Evolutionary conservation across 345 rosid species (phyloP), one percentile per base, ranked within the genome.

Genomic region (Turritis glabra): DNA sequence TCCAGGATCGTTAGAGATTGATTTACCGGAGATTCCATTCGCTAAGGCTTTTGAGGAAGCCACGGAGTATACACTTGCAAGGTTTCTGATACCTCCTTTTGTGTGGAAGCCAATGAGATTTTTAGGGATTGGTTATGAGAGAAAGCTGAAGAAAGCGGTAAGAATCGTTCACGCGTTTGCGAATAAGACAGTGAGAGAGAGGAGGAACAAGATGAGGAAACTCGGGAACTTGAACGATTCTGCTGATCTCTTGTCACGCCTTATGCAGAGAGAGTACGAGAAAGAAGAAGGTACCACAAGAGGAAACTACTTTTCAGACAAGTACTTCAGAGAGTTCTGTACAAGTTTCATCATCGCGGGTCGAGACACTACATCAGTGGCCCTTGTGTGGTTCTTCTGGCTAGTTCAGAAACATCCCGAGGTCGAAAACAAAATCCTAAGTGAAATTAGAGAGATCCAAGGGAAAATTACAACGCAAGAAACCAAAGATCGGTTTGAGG

Each of bases 21-120:
- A 83, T 60, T 80, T 86, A 32, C 91, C 90, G 1, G 79, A 86
- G 43, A 83, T 87, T 71, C 90, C 85, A 13, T 92, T 92, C 32
- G 90, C 89, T 19, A 90, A 80, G 76, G 93, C 98, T 14, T 92
- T 90, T 46, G 95, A 92, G 79, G 85, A 84, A 57, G 92, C 98
- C 29, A 90, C 95, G 0, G 93, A 90, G 67, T 58, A 86, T 21
- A 78, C 86, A 62, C 52, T 90, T 38, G 64, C 35, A 44, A 85
- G 96, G 73, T 92, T 92, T 80, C 38, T 88, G 77, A 33, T 77
- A 29, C 97, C 96, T 1, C 83, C 84, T 75, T 82, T 82, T 32
- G 71, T 90, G 21, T 90, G 94, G 95, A 90, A 88, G 73, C 78
- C 96, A 3, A 65, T 92, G 90, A 85, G 81, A 83, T 71, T 78